A percentile compares a stretch with the other conserved stretches of the same genome.
phyloP scores from a whole-genome alignment of 108 stramenopile species.

The Epipyxis sp. region DNA sequence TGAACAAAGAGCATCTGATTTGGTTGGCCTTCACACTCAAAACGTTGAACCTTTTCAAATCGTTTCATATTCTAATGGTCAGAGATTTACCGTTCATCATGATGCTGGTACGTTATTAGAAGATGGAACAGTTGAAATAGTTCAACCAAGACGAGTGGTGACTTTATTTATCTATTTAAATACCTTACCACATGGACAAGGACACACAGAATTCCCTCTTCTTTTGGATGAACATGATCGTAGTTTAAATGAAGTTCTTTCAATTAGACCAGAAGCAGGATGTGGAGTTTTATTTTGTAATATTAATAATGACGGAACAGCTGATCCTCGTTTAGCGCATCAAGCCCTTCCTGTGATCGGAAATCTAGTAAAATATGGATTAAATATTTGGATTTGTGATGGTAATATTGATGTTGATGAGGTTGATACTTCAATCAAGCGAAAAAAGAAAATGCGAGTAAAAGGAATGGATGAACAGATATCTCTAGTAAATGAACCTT shows the following conservation, averaged over 20 bases:
- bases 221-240: conserved; percentile 7
- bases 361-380: conserved; percentile 20
- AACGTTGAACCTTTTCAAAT: conserved; percentile 31
- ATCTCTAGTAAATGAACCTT: no score
- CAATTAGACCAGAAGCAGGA: conserved; percentile 7
- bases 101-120: conserved; percentile 27
- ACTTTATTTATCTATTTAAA: conserved; percentile 40
- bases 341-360: conserved; percentile 14
- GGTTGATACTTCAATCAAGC: no score
- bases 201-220: conserved; percentile 25
- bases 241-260: no score
- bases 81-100: conserved; percentile 29
- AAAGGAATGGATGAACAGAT: no score
- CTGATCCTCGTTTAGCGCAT: conserved; percentile 31
- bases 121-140: conserved; percentile 30
- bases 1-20: conserved; percentile 32
- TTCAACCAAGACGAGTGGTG: conserved; percentile 11
- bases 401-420: no score
- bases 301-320: background rate
- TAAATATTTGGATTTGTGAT: conserved; percentile 38
- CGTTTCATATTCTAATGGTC: conserved; percentile 2
- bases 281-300: conserved; percentile 31
- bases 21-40: conserved; percentile 24
- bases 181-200: conserved; percentile 26
- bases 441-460: no score